Conservation (phyloP, 1,139 yeast species). For the Taphrina deformans region DNA sequence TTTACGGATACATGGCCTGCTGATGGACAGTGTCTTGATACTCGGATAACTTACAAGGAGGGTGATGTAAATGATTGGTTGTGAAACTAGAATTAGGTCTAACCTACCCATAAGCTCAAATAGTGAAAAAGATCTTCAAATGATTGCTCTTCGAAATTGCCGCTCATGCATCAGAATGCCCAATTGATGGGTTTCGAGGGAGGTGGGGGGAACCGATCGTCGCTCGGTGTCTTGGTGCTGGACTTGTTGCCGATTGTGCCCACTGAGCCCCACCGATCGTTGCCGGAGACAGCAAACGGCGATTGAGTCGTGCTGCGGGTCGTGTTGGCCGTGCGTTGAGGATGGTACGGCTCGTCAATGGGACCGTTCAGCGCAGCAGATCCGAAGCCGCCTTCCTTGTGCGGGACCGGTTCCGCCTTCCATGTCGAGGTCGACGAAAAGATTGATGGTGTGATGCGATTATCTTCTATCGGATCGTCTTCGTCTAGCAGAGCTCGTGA, state of each 20-base stretch:
- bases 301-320: background rate
- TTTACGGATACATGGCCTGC: no score
- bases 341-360: constrained; percentile 8
- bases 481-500: constrained; percentile 38
- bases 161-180: constrained; percentile 11
- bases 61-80: background rate
- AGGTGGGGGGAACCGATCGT: constrained; percentile 3
- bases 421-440: background rate
- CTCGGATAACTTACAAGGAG: background rate
- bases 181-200: constrained; percentile 18
- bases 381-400: background rate
- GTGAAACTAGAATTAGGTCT: background rate
- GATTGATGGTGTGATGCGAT: background rate
- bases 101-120: background rate
- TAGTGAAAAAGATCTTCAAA: background rate
- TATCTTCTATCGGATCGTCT: constrained; percentile 35
- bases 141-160: background rate
- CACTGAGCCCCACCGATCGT: constrained; percentile 13
- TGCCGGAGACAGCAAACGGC: background rate
- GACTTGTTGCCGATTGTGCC: constrained; percentile 12
- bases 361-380: constrained; percentile 15
- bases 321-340: background rate
- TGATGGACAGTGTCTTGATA: background rate
- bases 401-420: background rate
- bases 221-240: background rate